Base-by-base conservation (phyloP, 306 rosid species). In the Vigna unguiculata region DNA sequence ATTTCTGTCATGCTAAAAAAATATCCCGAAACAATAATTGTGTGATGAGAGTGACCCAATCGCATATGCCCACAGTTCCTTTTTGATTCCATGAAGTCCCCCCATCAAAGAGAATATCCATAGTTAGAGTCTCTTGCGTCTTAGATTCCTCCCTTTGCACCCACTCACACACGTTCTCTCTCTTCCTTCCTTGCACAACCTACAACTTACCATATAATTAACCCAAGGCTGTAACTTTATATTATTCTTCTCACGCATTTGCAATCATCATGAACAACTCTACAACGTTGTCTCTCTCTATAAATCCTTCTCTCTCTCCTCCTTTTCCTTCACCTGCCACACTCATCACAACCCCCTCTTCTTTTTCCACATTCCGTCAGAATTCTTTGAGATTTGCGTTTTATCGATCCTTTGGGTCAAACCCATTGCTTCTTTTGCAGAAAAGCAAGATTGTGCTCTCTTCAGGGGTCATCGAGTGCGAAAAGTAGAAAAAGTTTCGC, bases 231-330 rank as follows among this genome's bases (percentile, higher is more conserved):
- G 58, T 38, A 61, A 63, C 67, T 25, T 48, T 65, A 36, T 82
- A 17, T 32, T 77, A 57, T 54, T 69, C 69, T n/a, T 69, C 19
- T 7, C 38, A 7, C 69, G 22, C 67, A 67, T 57, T 74, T 68
- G 28, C 59, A 80, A 81, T 49, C 75, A 88, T 63, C 73, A 90
- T 91, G 93, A 69, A 67, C 86, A 60, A 16, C 45, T 6, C 28
- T 20, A 19, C 81, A 14, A 28, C 81, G 11, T 22, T 80, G 32
- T 81, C 88, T 81, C 90, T 89, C 86, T 86, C 87, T 88, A 83
- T 90, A 92, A 87, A 87, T 88, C 88, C 89, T 64, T 22, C 88
- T 81, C 85, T 87, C 85, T 87, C 93, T 70, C 93, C 82, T 71
- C 84, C 85, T 25, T 80, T 82, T 72, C 64, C 74, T 36, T 78